Evolutionary conservation across 2,329 filamentous ascomycete species (phyloP).

Genomic region (Tolypocladium album): DNA sequence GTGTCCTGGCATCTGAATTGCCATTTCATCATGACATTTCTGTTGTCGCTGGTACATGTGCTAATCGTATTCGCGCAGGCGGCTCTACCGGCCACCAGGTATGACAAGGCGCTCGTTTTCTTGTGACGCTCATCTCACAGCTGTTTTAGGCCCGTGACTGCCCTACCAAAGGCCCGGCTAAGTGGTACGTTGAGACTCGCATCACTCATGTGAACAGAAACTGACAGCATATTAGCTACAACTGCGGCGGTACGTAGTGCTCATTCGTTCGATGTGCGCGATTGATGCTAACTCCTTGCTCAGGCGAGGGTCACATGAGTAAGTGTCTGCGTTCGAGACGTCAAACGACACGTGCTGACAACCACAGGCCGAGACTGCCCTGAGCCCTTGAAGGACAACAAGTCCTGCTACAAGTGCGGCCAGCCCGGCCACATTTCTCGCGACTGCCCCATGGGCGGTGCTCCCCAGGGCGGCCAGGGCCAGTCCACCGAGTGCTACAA

Average conservation of each 20-base stretch:
- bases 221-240: constrained; percentile 50
- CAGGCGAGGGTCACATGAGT: constrained; percentile 67
- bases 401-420: constrained; percentile 70
- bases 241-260: constrained; percentile 58
- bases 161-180: constrained; percentile 72
- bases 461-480: constrained; percentile 34
- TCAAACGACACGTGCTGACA: background rate
- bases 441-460: constrained; percentile 57
- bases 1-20: background rate
- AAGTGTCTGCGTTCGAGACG: constrained; percentile 24
- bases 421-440: constrained; percentile 84
- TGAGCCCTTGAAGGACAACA: constrained; percentile 76
- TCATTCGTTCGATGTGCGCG: background rate
- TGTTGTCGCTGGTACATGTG: background rate
- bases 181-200: constrained; percentile 49
- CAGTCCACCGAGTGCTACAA: constrained; percentile 78
- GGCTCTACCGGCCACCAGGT: constrained; percentile 67
- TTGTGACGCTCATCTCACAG: background rate
- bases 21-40: background rate
- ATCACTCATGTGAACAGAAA: background rate
- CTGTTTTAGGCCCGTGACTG: constrained; percentile 65
- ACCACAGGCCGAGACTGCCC: constrained; percentile 74
- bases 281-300: constrained; percentile 13
- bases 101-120: constrained; percentile 22
- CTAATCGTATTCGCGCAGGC: constrained; percentile 34